Evolutionary conservation across 2,329 filamentous ascomycete species (phyloP), one percentile per base, ranked within the genome.

Genomic region (Fusarium sp.): DNA sequence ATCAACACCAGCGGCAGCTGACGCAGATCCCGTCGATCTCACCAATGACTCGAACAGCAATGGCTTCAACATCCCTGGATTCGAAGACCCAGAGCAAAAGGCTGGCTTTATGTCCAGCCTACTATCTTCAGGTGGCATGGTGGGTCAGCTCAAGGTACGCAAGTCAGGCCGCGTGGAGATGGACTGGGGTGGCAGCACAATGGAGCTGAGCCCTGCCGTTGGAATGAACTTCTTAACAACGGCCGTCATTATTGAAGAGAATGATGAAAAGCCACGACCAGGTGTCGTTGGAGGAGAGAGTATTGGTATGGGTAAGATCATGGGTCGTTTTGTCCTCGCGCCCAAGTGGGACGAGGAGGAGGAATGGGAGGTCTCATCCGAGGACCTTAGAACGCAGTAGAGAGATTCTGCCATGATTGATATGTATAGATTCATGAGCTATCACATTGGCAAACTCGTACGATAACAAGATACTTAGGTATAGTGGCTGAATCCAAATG

Each of bases 141-240:
- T 90, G 51, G 89, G 89, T 42, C 86, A 86, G 72, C 81, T 91
- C 54, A 82, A 86, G 58, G 86, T 91, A 46, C 86, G 87, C 63
- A 85, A 86, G 75, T 90, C 88, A 11, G 89, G 89, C 66, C 87
- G 85, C 63, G 85, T 89, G 4, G 87, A 90, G 77, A 79, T 91
- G 32, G 85, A 86, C 77, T 91, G 88, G 87, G 89, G 89, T 51
- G 88, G 88, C 27, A 84, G 83, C 64, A 82, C 79, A 37, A 81
- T 90, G 59, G 82, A 86, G 71, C 79, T 90, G 67, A 80, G 80
- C 37, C 80, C 82, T 5, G 87, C 85, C 21, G 82, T 85, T 14
- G 85, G 84, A 55, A 83, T 85, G 27, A 83, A 84, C 68, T 90
- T 89, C 73, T 71, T 89, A 63, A 88, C 86, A 13, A 87, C 86